Evolutionary conservation across 352 stramenopile genomes (phyloP).

Genomic region (Phytophthora pseudosyringae): DNA sequence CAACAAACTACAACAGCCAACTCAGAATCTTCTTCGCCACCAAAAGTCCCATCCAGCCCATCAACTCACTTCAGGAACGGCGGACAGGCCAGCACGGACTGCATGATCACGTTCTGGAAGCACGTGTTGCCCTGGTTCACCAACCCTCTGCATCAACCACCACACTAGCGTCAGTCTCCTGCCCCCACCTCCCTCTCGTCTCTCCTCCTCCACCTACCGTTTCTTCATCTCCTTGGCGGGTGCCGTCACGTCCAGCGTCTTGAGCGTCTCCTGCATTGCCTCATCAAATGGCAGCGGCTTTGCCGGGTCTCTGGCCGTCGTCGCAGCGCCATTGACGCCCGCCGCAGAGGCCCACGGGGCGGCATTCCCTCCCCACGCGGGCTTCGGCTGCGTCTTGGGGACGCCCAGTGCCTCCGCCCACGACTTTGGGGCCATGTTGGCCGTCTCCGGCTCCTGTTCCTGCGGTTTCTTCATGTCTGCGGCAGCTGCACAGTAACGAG

Average conservation of each 20-base stretch:
- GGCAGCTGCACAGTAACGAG: slow-evolving; percentile 20
- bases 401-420: slow-evolving; percentile 66
- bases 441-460: neutral
- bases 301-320: neutral
- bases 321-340: slow-evolving; percentile 1
- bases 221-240: slow-evolving; percentile 86
- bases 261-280: slow-evolving; percentile 70
- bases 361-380: slow-evolving; percentile 37
- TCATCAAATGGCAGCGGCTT: slow-evolving; percentile 61
- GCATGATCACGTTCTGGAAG: slow-evolving; percentile 90
- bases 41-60: neutral
- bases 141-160: slow-evolving; percentile 51
- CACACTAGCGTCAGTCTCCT: slow-evolving; percentile 3
- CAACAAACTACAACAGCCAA: slow-evolving; percentile 53
- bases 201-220: slow-evolving; percentile 39
- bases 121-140: slow-evolving; percentile 90
- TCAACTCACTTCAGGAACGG: slow-evolving; percentile 80
- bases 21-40: neutral
- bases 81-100: slow-evolving; percentile 79
- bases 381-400: slow-evolving; percentile 33
- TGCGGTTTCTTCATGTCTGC: slow-evolving; percentile 21
- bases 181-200: neutral
- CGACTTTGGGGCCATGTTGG: slow-evolving; percentile 46
- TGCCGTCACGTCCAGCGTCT: slow-evolving; percentile 58
- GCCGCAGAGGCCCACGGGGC: slow-evolving; percentile 23